phyloP scores from a whole-genome alignment of 2,329 filamentous ascomycete genomes.

The Bipolaris zeicola region DNA sequence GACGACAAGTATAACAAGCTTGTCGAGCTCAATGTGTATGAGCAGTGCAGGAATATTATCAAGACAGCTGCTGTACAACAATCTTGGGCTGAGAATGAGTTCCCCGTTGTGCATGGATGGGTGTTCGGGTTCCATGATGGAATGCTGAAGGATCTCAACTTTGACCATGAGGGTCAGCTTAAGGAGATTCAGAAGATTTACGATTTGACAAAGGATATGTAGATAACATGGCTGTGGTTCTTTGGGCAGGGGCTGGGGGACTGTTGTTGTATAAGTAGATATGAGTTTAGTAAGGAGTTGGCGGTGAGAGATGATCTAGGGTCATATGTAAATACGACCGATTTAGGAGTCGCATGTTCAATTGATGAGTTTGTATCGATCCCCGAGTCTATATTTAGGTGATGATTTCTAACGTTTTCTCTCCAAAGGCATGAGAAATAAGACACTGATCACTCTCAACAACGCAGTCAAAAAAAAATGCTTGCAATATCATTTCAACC shows the following conservation, averaged over 20 bases:
- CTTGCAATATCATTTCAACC: too few species aligned
- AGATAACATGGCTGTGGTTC: neutral
- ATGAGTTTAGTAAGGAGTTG: conserved; percentile 18
- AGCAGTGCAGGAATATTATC: conserved; percentile 48
- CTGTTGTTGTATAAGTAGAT: conserved; percentile 9
- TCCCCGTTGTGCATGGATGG: conserved; percentile 74
- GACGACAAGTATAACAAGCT: conserved; percentile 42
- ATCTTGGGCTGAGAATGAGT: conserved; percentile 65
- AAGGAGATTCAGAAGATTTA: conserved; percentile 68
- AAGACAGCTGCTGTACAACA: conserved; percentile 61
- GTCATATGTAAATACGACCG: neutral
- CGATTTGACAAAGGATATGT: conserved; percentile 48
- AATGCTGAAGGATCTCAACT: conserved; percentile 67
- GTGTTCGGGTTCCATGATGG: conserved; percentile 73
- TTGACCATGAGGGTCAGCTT: conserved; percentile 65
- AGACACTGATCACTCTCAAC: too few species aligned
- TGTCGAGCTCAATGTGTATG: conserved; percentile 47
- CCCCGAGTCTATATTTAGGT: neutral
- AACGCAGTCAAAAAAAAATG: too few species aligned
- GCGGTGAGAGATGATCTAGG: neutral
- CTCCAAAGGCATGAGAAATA: too few species aligned
- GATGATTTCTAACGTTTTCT: too few species aligned
- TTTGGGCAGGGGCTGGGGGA: neutral
- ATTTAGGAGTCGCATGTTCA: neutral
- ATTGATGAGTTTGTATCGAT: neutral